A percentile compares a stretch with the other conserved stretches of the same genome.
Conservation (phyloP, 140 eudicot species). For the Senecio squalidus region DNA sequence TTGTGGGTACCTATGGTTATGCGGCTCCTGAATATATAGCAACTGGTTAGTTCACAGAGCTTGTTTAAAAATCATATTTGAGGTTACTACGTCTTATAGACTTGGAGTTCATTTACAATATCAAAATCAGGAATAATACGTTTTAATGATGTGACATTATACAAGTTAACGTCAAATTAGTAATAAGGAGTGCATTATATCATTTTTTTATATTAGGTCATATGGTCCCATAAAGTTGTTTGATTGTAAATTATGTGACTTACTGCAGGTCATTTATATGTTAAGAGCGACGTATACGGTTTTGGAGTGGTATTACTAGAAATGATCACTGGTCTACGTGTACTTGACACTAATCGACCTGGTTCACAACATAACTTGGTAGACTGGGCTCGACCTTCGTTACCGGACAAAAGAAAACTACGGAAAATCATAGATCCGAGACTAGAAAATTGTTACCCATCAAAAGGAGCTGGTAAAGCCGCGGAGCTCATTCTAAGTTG, state of each 20-base stretch:
- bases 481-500: slow-evolving; percentile 50
- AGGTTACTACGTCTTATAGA: neutral
- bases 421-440: slow-evolving; percentile 53
- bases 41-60: slow-evolving; percentile 44
- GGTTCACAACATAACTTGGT: slow-evolving; percentile 52
- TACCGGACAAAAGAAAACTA: slow-evolving; percentile 37
- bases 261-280: slow-evolving; percentile 73
- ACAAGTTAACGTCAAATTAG: too few species aligned
- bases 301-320: slow-evolving; percentile 88
- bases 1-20: slow-evolving; percentile 88
- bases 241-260: neutral
- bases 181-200: too few species aligned
- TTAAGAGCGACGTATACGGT: slow-evolving; percentile 87
- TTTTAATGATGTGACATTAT: slow-evolving; percentile 7
- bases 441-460: slow-evolving; percentile 44
- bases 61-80: neutral
- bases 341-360: slow-evolving; percentile 67
- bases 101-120: neutral
- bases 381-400: slow-evolving; percentile 60
- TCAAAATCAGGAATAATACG: neutral
- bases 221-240: neutral
- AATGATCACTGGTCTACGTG: slow-evolving; percentile 63
- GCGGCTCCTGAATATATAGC: slow-evolving; percentile 94
- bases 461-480: slow-evolving; percentile 31
- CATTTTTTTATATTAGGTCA: too few species aligned